A percentile compares a stretch with the other conserved stretches of the same genome.
phyloP scores from a whole-genome alignment of 306 rosid species.

The Canavalia gladiata region DNA sequence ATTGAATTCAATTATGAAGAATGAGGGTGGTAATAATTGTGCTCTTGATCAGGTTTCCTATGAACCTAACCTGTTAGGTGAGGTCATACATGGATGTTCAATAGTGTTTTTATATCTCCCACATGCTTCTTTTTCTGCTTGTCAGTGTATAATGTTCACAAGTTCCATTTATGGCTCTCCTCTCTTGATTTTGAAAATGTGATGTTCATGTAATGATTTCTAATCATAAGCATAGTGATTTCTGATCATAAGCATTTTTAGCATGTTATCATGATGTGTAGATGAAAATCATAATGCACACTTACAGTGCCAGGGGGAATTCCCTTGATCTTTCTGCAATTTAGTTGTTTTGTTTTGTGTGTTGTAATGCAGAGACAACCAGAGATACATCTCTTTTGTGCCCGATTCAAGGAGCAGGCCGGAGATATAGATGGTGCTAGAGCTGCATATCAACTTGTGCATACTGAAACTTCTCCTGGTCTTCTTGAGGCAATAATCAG shows the following conservation, averaged over 20 bases:
- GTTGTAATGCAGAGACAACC: constrained; percentile 82
- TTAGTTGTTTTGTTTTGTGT: constrained; percentile 31
- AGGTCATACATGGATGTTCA: neutral
- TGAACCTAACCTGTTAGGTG: neutral
- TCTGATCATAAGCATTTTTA: constrained; percentile 3
- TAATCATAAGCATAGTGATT: neutral
- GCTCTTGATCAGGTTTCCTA: constrained; percentile 4
- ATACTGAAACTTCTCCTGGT: constrained; percentile 93
- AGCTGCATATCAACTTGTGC: constrained; percentile 92
- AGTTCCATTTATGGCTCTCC: neutral
- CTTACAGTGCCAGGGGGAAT: neutral
- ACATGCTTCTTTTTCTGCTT: neutral
- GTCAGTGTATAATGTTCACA: neutral
- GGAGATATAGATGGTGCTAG: constrained; percentile 90
- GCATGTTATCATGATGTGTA: neutral
- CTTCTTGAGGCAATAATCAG: constrained; percentile 96
- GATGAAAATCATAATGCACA: neutral
- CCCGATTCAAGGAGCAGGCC: constrained; percentile 91
- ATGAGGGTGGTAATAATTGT: neutral
- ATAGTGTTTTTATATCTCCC: neutral
- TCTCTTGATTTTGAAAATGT: constrained; percentile 16
- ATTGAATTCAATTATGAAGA: neutral
- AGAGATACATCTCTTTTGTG: constrained; percentile 92
- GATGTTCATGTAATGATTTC: neutral
- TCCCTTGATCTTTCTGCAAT: neutral